These are phyloP conservation scores for Marasmius fiardii DNA, from an alignment of 1,284 basidiomycete genomes.

Conservation along the genomic window DNA sequence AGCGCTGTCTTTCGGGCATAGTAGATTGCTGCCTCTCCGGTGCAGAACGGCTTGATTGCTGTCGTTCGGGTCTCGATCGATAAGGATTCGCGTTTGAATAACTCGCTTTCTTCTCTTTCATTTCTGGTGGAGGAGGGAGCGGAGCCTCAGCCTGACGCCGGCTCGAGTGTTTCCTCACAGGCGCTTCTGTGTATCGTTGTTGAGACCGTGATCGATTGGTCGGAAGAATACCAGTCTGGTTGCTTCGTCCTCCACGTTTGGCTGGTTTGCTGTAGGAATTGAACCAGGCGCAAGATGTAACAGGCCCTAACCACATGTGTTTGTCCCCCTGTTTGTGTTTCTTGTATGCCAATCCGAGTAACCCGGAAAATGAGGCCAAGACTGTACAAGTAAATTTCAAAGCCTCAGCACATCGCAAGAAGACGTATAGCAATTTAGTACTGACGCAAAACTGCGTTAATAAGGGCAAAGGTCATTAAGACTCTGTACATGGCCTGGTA, in stretches of 20 bases:
- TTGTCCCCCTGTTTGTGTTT: slow-evolving; percentile 63
- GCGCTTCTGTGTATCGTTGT: slow-evolving; percentile 6
- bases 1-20: not conserved
- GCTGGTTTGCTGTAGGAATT: slow-evolving; percentile 36
- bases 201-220: slow-evolving; percentile 4
- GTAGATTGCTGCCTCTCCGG: not conserved
- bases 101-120: slow-evolving; percentile 3
- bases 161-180: slow-evolving; percentile 6
- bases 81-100: slow-evolving; percentile 5
- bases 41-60: not conserved
- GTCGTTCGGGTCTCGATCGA: slow-evolving; percentile 9
- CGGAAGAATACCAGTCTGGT: slow-evolving; percentile 12
- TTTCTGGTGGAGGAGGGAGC: slow-evolving; percentile 18
- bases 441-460: slow-evolving; percentile 70
- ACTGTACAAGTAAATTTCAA: slow-evolving; percentile 39
- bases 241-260: slow-evolving; percentile 8
- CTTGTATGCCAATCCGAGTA: slow-evolving; percentile 63
- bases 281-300: slow-evolving; percentile 73
- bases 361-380: slow-evolving; percentile 53
- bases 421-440: slow-evolving; percentile 10
- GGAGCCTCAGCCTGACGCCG: slow-evolving; percentile 18
- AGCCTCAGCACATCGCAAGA: slow-evolving; percentile 3
- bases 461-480: slow-evolving; percentile 70
- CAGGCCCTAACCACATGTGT: slow-evolving; percentile 71
- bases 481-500: slow-evolving; percentile 83